These are phyloP conservation scores for Trichoderma sp. DNA, from an alignment of 2,329 filamentous ascomycete species.

Conservation along the genomic window DNA sequence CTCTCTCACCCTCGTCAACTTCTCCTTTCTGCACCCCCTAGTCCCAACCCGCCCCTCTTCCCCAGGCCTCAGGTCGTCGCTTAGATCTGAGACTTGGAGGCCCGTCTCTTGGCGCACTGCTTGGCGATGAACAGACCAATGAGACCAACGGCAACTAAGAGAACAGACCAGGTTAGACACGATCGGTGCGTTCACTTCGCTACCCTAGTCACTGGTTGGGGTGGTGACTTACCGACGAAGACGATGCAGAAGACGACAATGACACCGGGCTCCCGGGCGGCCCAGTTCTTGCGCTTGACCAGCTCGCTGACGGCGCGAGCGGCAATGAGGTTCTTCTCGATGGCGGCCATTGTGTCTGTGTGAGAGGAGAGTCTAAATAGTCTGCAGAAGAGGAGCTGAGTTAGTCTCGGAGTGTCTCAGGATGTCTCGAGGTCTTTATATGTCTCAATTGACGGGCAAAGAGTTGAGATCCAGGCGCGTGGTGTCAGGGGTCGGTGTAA, in stretches of 20 bases:
- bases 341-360: slow-evolving; percentile 46
- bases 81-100: slow-evolving; percentile 38
- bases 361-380: slow-evolving; percentile 28
- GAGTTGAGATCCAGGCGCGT: neutral
- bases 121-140: slow-evolving; percentile 40
- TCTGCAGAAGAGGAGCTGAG: neutral
- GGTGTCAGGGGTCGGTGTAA: neutral
- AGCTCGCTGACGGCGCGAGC: slow-evolving; percentile 45
- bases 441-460: slow-evolving; percentile 16
- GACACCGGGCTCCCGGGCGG: slow-evolving; percentile 44
- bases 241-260: slow-evolving; percentile 50
- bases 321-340: slow-evolving; percentile 41
- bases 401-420: neutral
- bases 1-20: slow-evolving; percentile 5
- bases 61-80: slow-evolving; percentile 20
- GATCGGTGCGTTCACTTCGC: no score
- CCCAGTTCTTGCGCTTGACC: slow-evolving; percentile 49
- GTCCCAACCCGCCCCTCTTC: slow-evolving; percentile 18
- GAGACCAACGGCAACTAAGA: slow-evolving; percentile 41
- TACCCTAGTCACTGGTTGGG: neutral
- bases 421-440: slow-evolving; percentile 24
- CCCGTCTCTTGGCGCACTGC: slow-evolving; percentile 40
- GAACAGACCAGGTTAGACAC: slow-evolving; percentile 26
- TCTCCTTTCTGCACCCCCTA: slow-evolving; percentile 6
- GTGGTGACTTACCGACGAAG: slow-evolving; percentile 42